phyloP scores from a whole-genome alignment of 495 filamentous ascomycete species.

The Penicillium daleae region DNA sequence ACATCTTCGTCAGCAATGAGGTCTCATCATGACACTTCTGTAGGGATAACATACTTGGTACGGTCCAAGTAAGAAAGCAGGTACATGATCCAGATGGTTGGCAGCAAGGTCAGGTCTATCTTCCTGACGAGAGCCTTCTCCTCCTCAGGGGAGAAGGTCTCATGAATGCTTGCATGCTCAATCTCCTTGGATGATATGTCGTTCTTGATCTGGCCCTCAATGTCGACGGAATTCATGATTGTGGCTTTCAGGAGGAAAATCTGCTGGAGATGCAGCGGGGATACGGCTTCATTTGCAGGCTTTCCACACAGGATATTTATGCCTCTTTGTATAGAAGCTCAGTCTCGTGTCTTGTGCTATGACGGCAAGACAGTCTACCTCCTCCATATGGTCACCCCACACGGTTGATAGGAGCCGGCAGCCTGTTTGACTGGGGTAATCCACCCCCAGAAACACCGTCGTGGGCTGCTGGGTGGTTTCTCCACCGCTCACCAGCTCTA shows the following conservation, averaged over 20 bases:
- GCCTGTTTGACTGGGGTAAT: conserved; percentile 9
- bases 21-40: neutral
- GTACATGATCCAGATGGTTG: conserved; percentile 54
- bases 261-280: neutral
- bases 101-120: conserved; percentile 53
- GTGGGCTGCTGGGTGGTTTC: neutral
- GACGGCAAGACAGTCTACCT: neutral
- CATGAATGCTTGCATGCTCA: conserved; percentile 20
- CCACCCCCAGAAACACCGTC: neutral
- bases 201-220: conserved; percentile 12
- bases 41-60: conserved; percentile 32
- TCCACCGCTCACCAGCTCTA: neutral
- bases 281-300: neutral
- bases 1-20: neutral
- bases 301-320: conserved; percentile 9
- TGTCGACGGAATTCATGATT: conserved; percentile 12
- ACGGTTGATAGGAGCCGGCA: neutral
- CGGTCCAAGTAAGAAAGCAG: conserved; percentile 54
- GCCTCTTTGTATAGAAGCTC: neutral
- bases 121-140: conserved; percentile 47
- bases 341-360: neutral
- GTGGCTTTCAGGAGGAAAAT: neutral
- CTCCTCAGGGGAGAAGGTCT: conserved; percentile 23
- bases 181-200: conserved; percentile 25
- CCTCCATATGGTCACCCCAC: neutral